Evolutionary conservation across 495 filamentous ascomycete genomes (phyloP), one percentile per base, ranked within the genome.

Genomic region (Lasiosphaeriaceae sp.): DNA sequence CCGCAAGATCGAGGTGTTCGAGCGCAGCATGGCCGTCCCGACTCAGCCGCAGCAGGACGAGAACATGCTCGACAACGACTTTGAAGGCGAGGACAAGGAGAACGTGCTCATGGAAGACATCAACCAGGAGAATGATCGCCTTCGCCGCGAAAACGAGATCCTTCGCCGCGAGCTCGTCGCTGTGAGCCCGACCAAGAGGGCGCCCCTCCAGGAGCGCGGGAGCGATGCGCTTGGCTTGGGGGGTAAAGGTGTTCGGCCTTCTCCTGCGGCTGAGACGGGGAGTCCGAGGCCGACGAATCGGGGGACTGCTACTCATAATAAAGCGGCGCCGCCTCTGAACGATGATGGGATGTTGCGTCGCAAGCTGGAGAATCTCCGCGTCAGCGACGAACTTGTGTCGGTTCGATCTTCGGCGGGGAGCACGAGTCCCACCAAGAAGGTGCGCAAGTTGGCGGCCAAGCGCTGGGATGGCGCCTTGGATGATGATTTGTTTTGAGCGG

Each of bases 1-100:
- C 68, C 80, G 83, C 60, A 98, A 98, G 74, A 79, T 97, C 11
- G 94, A 97, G 64, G 83, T 97, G 21, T 75, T 96, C 48, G 85
- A 87, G 47, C 78, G 86, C 37, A 82, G 83, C 16, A 86, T 93
- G 39, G 80, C 81, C 22, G 62, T 56, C 14, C 43, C 49, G 37
- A 58, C 53, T 1, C 71, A 67, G 35, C 52, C 48, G 39, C 52
- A 57, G 1, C 61, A 59, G 7, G 52, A 58, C 37, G 55, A 55
- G 20, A 54, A 46, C 29, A 54, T 46, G 11, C 43, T 47, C 31
- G 68, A 68, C 2, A 58, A 52, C 21, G 62, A 62, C 1, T 55
- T 54, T 1, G 77, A 73, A n/a, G 67, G 73, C 19, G 76, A 80
- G 41, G 76, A 83, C 52, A 80, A 80, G 59, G 73, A 75, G 58